phyloP scores from a whole-genome alignment of 176 grass and related monocot species.

The Lolium multiflorum region DNA sequence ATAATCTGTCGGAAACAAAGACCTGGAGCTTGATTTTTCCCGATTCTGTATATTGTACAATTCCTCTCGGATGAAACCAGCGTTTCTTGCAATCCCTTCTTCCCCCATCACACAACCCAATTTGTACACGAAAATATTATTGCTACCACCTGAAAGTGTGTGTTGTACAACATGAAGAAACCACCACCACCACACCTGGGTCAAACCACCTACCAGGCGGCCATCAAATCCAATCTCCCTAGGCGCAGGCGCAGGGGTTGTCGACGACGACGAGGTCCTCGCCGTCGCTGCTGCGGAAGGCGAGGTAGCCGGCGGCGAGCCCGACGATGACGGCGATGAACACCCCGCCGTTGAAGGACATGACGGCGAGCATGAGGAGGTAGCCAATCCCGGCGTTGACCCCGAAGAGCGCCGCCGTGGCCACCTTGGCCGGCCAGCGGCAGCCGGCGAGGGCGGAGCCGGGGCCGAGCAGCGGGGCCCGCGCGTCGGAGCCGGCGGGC shows the following conservation, averaged over 20 bases:
- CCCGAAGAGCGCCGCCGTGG: conserved; percentile 69
- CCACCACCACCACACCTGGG: conserved; percentile 19
- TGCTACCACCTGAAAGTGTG: conserved; percentile 8
- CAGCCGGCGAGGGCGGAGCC: background rate
- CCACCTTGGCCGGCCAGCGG: conserved; percentile 34
- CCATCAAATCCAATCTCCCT: background rate
- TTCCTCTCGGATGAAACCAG: conserved; percentile 11
- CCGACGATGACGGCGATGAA: conserved; percentile 78
- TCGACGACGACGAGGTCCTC: conserved; percentile 70
- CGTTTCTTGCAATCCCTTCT: conserved; percentile 18
- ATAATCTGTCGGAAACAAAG: background rate
- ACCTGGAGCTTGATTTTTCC: background rate
- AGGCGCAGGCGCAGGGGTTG: conserved; percentile 89
- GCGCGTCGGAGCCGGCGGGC: conserved; percentile 41
- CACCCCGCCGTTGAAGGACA: conserved; percentile 97
- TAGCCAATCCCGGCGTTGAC: conserved; percentile 88
- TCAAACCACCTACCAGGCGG: background rate
- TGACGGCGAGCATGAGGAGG: conserved; percentile 94
- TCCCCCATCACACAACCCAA: conserved; percentile 23
- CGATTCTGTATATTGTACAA: conserved; percentile 35
- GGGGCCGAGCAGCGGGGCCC: conserved; percentile 52
- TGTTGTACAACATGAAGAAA: conserved; percentile 48
- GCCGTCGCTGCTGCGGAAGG: conserved; percentile 77
- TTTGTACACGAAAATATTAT: conserved; percentile 51
- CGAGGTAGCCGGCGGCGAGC: conserved; percentile 76